These are phyloP conservation scores for Suillus spraguei DNA, from an alignment of 768 basidiomycete species.

Conservation along the genomic window DNA sequence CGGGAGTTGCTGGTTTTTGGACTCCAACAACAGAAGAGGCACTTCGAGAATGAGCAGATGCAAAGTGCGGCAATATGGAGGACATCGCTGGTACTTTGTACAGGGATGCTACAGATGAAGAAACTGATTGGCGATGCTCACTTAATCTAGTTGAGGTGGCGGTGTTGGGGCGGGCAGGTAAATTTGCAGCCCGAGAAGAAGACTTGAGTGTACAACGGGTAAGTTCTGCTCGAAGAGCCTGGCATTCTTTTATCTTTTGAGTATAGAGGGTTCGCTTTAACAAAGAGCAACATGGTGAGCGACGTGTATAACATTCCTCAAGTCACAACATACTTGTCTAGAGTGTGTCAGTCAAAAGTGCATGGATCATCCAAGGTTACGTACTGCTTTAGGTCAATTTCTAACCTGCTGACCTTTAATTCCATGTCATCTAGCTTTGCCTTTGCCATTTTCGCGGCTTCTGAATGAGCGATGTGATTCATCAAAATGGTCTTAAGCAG, in stretches of 20 bases:
- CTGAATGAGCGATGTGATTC: conserved; percentile 80
- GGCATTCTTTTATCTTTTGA: conserved; percentile 73
- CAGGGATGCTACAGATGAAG: conserved; percentile 30
- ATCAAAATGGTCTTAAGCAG: conserved; percentile 80
- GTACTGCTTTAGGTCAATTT: conserved; percentile 72
- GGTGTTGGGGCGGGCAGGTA: conserved; percentile 30
- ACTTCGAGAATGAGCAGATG: conserved; percentile 58
- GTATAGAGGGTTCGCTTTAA: conserved; percentile 58
- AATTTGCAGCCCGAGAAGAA: conserved; percentile 20
- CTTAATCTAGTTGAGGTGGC: conserved; percentile 21
- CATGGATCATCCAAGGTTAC: conserved; percentile 30
- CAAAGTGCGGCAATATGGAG: conserved; percentile 53
- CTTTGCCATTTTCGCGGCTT: conserved; percentile 70
- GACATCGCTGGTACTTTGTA: conserved; percentile 39
- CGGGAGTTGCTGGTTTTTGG: conserved; percentile 34
- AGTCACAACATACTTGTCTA: conserved; percentile 59
- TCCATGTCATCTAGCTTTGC: conserved; percentile 68
- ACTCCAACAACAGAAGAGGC: conserved; percentile 41
- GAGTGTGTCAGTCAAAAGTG: conserved; percentile 24
- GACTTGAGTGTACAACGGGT: conserved; percentile 48
- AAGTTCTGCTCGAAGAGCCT: conserved; percentile 66
- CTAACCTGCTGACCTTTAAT: conserved; percentile 56
- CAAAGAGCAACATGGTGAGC: conserved; percentile 22
- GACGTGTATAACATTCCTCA: conserved; percentile 12
- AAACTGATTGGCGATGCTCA: conserved; percentile 33